Conservation (phyloP, 495 filamentous ascomycete species). For the Extremus antarcticus region DNA sequence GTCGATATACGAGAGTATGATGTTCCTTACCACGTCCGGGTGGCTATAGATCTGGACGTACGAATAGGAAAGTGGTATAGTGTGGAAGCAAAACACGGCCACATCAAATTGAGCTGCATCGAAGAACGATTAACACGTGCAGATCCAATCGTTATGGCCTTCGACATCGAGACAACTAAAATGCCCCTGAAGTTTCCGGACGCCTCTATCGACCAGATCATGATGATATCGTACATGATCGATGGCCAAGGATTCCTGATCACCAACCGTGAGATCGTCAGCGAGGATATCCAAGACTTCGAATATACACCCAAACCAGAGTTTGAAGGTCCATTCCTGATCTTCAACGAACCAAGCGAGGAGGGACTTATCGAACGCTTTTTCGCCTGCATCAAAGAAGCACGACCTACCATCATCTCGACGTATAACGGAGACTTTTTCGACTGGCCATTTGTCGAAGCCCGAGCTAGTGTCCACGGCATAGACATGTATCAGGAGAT, state of each 20-base stretch:
- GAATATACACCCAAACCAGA: conserved; percentile 97
- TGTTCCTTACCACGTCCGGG: conserved; percentile 97
- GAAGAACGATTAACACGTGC: conserved; percentile 81
- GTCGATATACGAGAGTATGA: conserved; percentile 99
- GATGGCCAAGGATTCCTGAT: conserved; percentile 97
- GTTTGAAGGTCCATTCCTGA: conserved; percentile 87
- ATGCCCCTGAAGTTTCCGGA: conserved; percentile 97
- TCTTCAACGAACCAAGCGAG: conserved; percentile 97
- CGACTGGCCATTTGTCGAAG: conserved; percentile 98
- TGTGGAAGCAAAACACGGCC: conserved; percentile 86
- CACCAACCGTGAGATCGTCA: conserved; percentile 95
- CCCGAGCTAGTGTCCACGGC: conserved; percentile 81
- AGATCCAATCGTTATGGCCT: conserved; percentile 93
- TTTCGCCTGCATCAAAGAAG: conserved; percentile 90
- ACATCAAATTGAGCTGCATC: conserved; percentile 67
- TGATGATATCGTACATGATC: conserved; percentile 99
- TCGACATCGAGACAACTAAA: conserved; percentile 97
- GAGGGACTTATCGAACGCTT: conserved; percentile 80
- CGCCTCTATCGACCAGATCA: conserved; percentile 86
- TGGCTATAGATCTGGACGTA: conserved; percentile 96
- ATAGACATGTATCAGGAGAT: conserved; percentile 99
- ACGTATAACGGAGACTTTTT: conserved; percentile 99
- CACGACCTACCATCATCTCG: conserved; percentile 87
- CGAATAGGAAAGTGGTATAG: conserved; percentile 96
- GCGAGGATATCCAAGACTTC: conserved; percentile 94